Conservation (phyloP, 2,329 filamentous ascomycete species). For the Pyricularia sp. region DNA sequence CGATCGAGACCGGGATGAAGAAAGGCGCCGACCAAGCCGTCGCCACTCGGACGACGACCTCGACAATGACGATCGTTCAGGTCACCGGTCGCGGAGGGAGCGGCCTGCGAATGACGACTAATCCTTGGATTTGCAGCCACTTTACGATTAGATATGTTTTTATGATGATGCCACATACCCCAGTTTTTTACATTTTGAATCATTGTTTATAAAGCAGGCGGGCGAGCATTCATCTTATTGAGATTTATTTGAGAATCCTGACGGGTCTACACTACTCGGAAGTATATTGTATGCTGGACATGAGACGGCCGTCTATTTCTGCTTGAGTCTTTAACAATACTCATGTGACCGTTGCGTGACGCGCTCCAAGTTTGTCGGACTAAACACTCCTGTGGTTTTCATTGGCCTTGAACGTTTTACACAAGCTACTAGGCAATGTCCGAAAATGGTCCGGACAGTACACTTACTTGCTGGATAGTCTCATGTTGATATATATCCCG, state of each 20-base stretch:
- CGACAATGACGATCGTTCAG: background rate
- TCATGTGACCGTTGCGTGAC: background rate
- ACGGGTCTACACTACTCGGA: background rate
- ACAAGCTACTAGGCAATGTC: no score
- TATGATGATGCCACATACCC: background rate
- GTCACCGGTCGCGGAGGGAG: background rate
- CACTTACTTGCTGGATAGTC: background rate
- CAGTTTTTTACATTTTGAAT: background rate
- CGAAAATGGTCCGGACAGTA: no score
- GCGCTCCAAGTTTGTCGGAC: background rate
- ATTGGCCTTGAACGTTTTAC: background rate
- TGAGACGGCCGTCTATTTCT: background rate
- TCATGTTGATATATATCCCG: background rate
- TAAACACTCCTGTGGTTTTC: background rate
- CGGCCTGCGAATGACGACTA: background rate
- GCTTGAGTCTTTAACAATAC: background rate
- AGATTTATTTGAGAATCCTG: background rate
- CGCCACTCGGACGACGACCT: slow-evolving; percentile 1
- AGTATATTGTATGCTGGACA: background rate
- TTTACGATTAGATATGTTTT: background rate
- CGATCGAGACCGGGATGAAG: slow-evolving; percentile 3
- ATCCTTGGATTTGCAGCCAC: background rate
- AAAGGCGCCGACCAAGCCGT: slow-evolving; percentile 1
- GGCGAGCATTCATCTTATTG: background rate
- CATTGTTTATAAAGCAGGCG: background rate